Evolutionary conservation across 1,139 yeast species (phyloP), one percentile per base, ranked within the genome.

Genomic region (Pichia sp.): DNA sequence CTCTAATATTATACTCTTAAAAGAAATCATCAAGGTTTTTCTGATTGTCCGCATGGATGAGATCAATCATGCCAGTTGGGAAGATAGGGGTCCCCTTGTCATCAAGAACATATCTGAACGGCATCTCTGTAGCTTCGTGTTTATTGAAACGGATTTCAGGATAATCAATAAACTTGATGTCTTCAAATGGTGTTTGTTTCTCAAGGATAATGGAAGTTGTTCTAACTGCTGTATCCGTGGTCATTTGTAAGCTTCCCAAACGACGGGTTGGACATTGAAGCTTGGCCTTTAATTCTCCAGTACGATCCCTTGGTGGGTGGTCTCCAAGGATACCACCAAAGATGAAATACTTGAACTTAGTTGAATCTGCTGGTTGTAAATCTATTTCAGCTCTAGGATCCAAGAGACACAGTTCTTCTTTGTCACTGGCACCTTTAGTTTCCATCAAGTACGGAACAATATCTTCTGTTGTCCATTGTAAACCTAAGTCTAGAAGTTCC

Each of bases 241-340:
- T 88, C 97, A 92, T 90, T 63, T 92, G 98, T 56, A 85, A 77
- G 47, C 73, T 77, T 1, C 96, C 97, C 49, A 92, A 72, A 63
- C 96, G 76, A 66, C 92, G 81, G 15, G 97, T 96, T 2, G 76
- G 80, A 59, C 88, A 83, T 0, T 88, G 96, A 59, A 89, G 82
- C 60, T 85, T 85, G 39, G 66, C 68, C 61, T 95, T 77, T 54
- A 92, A 74, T 58, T 89, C 90, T 1, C 92, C 94, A 3, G 98
- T 92, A 65, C 97, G 80, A 63, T 92, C 97, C 58, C 95, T 77
- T 60, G 97, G 94, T 9, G 97, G 97, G 66, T 90, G 97, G 55
- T 90, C 95, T 4, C 98, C 98, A 44, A 92, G 74, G 48, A 92
- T 92, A 38, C 98, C 98, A 11, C 97, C 98, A 68, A 92, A 90